These are phyloP conservation scores for Poronia punctata DNA, from an alignment of 495 filamentous ascomycete genomes.

Conservation along the genomic window DNA sequence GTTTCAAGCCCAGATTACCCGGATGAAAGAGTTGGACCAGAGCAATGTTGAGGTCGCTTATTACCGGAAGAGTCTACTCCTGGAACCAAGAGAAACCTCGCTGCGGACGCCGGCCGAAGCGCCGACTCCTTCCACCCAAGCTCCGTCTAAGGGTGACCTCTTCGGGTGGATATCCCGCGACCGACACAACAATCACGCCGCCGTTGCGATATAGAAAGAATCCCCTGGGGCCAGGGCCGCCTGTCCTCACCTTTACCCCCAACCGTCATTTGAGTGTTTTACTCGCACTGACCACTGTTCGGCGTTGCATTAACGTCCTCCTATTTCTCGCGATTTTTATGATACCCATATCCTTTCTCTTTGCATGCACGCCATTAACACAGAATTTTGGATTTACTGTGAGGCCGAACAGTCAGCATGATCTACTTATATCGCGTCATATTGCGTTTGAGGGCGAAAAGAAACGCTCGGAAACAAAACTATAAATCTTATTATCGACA, in stretches of 20 bases:
- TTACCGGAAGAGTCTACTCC: constrained; percentile 76
- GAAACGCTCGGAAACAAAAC: constrained; percentile 7
- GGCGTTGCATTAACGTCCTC: background rate
- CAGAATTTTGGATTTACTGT: constrained; percentile 22
- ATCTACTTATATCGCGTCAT: constrained; percentile 17
- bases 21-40: constrained; percentile 72
- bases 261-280: background rate
- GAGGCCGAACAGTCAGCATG: constrained; percentile 10
- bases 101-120: constrained; percentile 46
- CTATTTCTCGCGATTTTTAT: constrained; percentile 7
- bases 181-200: constrained; percentile 20
- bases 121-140: constrained; percentile 9
- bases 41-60: constrained; percentile 73
- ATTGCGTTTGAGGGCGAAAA: constrained; percentile 16
- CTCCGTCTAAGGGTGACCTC: constrained; percentile 21
- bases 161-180: constrained; percentile 33
- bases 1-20: constrained; percentile 78
- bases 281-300: background rate
- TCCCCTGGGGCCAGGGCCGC: no score
- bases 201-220: constrained; percentile 16
- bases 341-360: constrained; percentile 26
- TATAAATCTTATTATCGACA: constrained; percentile 10
- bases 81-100: constrained; percentile 71
- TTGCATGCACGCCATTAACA: constrained; percentile 15
- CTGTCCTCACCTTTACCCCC: no score